Percentiles rank a stretch among this genome's conserved stretches.
These are phyloP conservation scores for Lactarius sanguifluus DNA, from an alignment of 768 basidiomycete genomes.

Conservation along the genomic window DNA sequence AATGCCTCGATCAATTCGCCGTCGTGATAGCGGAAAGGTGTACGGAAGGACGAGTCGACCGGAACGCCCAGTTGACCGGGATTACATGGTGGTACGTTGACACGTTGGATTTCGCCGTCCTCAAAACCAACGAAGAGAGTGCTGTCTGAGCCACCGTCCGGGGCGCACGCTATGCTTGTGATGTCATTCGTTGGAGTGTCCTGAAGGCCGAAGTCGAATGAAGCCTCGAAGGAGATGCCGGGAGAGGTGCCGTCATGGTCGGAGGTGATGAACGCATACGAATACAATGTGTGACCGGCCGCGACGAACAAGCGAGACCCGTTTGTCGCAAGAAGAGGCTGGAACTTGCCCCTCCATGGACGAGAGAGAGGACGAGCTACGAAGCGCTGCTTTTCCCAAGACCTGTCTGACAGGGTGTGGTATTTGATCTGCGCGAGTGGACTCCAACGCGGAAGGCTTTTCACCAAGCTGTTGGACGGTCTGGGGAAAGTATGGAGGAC, in stretches of 20 bases:
- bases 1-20: slow-evolving; percentile 58
- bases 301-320: slow-evolving; percentile 34
- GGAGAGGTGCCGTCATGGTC: slow-evolving; percentile 39
- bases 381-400: slow-evolving; percentile 30
- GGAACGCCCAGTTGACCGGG: slow-evolving; percentile 22
- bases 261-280: slow-evolving; percentile 30
- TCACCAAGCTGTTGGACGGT: slow-evolving; percentile 22
- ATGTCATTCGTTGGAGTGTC: slow-evolving; percentile 46
- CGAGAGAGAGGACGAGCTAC: slow-evolving; percentile 30
- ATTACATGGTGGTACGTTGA: slow-evolving; percentile 38
- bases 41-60: slow-evolving; percentile 28
- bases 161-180: slow-evolving; percentile 52
- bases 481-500: slow-evolving; percentile 21
- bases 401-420: slow-evolving; percentile 28
- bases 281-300: slow-evolving; percentile 31
- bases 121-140: slow-evolving; percentile 57
- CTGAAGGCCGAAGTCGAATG: slow-evolving; percentile 41
- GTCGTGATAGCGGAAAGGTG: slow-evolving; percentile 37
- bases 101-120: slow-evolving; percentile 55
- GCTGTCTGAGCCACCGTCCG: slow-evolving; percentile 45
- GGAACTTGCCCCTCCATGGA: slow-evolving; percentile 33
- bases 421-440: slow-evolving; percentile 28
- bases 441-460: slow-evolving; percentile 23
- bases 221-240: slow-evolving; percentile 48
- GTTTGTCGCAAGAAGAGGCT: slow-evolving; percentile 32